phyloP scores from a whole-genome alignment of 208 protist genomes.

The Zelonia costaricensis region DNA sequence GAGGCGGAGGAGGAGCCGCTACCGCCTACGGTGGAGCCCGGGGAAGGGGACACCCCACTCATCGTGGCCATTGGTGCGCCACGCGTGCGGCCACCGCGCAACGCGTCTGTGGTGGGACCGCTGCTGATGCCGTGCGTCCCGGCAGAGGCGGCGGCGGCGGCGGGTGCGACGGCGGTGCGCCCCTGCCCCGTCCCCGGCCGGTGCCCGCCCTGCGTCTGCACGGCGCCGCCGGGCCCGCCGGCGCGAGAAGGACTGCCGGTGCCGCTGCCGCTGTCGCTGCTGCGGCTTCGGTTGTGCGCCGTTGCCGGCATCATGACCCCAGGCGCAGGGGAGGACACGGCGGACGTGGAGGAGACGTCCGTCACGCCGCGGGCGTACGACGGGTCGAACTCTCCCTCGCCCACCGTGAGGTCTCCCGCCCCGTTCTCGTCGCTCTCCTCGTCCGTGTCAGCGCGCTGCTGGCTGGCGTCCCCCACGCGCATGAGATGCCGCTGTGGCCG shows the following conservation, averaged over 20 bases:
- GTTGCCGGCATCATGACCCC: background rate
- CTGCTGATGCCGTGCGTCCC: too few relatives aligned
- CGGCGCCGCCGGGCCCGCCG: too few relatives aligned
- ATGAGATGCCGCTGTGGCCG: too few relatives aligned
- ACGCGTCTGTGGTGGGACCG: background rate
- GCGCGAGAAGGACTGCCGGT: constrained; percentile 1
- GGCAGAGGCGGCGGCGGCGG: too few relatives aligned
- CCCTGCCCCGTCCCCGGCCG: too few relatives aligned
- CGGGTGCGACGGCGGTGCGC: too few relatives aligned
- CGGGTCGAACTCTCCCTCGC: constrained; percentile 16
- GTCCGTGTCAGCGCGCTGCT: background rate
- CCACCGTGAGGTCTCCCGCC: background rate
- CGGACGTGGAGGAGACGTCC: constrained; percentile 24
- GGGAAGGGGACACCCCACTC: background rate
- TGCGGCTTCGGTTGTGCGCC: background rate
- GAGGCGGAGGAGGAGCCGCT: constrained; percentile 5
- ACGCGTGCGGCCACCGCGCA: too few relatives aligned
- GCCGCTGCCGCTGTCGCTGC: too few relatives aligned
- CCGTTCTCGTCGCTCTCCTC: background rate
- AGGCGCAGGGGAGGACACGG: background rate
- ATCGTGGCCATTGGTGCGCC: too few relatives aligned
- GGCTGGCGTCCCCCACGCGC: background rate
- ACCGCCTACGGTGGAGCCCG: constrained; percentile 5
- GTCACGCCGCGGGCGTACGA: constrained; percentile 30
- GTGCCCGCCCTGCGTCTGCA: too few relatives aligned